These are phyloP conservation scores for Peniophora sp. DNA, from an alignment of 1,284 basidiomycete species.

Conservation along the genomic window DNA sequence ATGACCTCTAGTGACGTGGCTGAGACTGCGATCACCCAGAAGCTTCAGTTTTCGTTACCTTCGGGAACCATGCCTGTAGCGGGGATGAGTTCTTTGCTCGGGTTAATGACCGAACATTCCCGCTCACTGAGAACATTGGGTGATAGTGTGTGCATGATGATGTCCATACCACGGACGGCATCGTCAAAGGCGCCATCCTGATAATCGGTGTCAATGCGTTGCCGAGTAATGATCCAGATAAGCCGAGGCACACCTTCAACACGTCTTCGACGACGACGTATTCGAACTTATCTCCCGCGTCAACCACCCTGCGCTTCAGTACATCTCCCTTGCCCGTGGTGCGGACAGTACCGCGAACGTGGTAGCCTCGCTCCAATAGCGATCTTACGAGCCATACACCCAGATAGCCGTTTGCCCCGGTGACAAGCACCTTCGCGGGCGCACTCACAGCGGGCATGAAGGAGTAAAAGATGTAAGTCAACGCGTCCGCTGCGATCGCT, in stretches of 20 bases:
- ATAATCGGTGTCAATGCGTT: not conserved
- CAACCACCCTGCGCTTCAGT: conserved; percentile 37
- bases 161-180: conserved; percentile 33
- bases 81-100: conserved; percentile 10
- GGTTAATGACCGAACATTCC: not conserved
- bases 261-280: conserved; percentile 50
- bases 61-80: conserved; percentile 23
- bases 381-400: conserved; percentile 29
- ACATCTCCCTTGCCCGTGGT: conserved; percentile 42
- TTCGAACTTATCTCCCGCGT: conserved; percentile 37
- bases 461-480: not conserved
- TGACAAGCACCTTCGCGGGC: conserved; percentile 26
- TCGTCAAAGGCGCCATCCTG: conserved; percentile 25
- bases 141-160: conserved; percentile 37
- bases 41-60: not conserved
- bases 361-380: conserved; percentile 33
- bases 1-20: conserved; percentile 16
- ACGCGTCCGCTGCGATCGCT: not conserved
- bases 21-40: not conserved
- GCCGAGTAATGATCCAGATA: too few species aligned
- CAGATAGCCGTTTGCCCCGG: conserved; percentile 35
- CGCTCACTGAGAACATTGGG: conserved; percentile 27
- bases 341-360: conserved; percentile 52
- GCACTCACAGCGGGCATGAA: conserved; percentile 20
- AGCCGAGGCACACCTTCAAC: conserved; percentile 30